Base-by-base conservation (phyloP, 805 yeast genomes). In the Pichia gijzeniarum region DNA sequence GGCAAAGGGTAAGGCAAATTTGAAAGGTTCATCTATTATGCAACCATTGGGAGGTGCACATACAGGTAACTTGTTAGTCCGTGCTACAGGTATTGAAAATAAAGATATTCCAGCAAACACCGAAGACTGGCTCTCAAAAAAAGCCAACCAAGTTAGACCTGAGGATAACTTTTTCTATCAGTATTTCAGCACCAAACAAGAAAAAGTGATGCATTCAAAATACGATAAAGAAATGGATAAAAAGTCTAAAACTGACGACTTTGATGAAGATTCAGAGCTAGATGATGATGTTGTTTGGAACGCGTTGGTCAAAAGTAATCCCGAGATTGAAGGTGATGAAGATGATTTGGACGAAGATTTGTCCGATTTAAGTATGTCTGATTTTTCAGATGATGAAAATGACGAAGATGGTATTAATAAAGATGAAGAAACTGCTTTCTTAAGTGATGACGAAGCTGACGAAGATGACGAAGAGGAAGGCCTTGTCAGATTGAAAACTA, bases 21-120 rank as follows among this genome's bases (percentile, higher is more conserved):
- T 81, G n/a, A 81, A 85, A 61, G 98, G 98, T 58, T 72, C 84
- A 4, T 88, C 97, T 37, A 90, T 93, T 61, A 93, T 93, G 98
- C 99, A 93, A 71, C 98, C 99, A 41, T 72, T 93, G 53, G 89
- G 95, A 38, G 97, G 96, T 51, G 74, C 80, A 1, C 85, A 82
- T 51, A 81, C 86, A 18, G 86, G 85, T 9, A 69, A 81, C 4
- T 65, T 84, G 43, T 70, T 85, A 53, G 86, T 85, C 12, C 80
- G 71, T 56, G 78, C 87, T n/a, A 76, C 86, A 5, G 60, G 55
- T 30, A 44, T 45, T 27, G 52, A 52, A 5, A 54, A 59, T 16
- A 59, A 54, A 14, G 62, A 63, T 4, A 60, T 74, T 13, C 96
- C 98, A 2, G 95, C 77, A 4, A 89, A 90, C 59, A 77, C 93